Conservation (phyloP, 495 filamentous ascomycete species). For the Tricharina praecox region DNA sequence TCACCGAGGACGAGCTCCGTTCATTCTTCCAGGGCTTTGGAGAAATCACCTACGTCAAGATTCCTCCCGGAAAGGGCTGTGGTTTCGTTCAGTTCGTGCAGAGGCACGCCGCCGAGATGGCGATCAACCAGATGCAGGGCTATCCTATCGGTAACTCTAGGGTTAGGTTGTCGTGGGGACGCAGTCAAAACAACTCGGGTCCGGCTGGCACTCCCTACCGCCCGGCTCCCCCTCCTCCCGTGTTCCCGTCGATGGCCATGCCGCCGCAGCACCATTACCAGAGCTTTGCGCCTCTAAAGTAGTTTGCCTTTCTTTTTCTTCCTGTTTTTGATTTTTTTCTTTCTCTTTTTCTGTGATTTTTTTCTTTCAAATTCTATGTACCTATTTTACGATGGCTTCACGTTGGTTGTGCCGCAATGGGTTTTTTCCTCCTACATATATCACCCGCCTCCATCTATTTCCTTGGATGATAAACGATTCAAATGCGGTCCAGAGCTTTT, state of each 20-base stretch:
- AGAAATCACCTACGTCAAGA: constrained; percentile 99
- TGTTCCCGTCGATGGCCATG: constrained; percentile 73
- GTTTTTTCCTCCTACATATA: constrained; percentile 4
- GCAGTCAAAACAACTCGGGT: constrained; percentile 97
- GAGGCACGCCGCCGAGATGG: constrained; percentile 98
- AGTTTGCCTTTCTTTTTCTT: constrained; percentile 30
- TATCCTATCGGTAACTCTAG: constrained; percentile 99
- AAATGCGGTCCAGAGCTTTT: constrained; percentile 13
- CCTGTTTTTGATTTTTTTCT: constrained; percentile 15
- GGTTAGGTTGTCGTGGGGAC: constrained; percentile 91
- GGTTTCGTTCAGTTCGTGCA: constrained; percentile 99
- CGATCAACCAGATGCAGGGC: constrained; percentile 99
- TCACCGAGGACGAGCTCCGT: constrained; percentile 96
- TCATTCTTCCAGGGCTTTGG: constrained; percentile 99
- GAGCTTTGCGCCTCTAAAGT: constrained; percentile 62
- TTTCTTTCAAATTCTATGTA: constrained; percentile 28
- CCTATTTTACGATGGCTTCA: constrained; percentile 28
- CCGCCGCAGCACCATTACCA: constrained; percentile 57
- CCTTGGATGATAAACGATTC: constrained; percentile 4
- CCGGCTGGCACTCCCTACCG: constrained; percentile 93
- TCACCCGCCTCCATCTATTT: constrained; percentile 12
- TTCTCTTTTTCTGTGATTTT: too few species aligned
- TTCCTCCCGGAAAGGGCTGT: constrained; percentile 96
- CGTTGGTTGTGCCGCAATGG: constrained; percentile 7
- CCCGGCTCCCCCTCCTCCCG: constrained; percentile 79